Percentiles rank a stretch among this genome's conserved stretches.
Evolutionary conservation across 1,284 basidiomycete genomes (phyloP).

Genomic region (Trametes sp.): DNA sequence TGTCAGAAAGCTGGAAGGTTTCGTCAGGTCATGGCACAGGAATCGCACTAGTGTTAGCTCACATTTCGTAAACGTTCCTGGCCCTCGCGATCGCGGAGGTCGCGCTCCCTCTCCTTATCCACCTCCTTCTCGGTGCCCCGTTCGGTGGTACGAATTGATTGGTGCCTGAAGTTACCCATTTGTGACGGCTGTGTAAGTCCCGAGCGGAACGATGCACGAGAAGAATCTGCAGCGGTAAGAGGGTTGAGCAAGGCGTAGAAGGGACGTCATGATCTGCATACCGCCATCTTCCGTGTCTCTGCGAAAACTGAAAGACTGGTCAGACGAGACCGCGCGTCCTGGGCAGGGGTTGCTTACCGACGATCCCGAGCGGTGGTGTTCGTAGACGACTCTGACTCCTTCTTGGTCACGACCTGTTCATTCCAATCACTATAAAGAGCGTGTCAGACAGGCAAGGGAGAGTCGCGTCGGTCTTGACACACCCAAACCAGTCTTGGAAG

Average conservation of each 20-base stretch:
- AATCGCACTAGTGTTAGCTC: constrained; percentile 39
- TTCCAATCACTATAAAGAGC: constrained; percentile 53
- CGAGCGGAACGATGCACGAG: constrained; percentile 74
- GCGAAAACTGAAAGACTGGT: constrained; percentile 59
- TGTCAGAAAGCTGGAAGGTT: constrained; percentile 73
- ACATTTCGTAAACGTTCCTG: constrained; percentile 79
- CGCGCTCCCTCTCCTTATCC: constrained; percentile 72
- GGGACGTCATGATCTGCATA: constrained; percentile 39
- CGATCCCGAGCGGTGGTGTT: constrained; percentile 64
- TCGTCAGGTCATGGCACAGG: background rate
- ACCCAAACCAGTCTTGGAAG: constrained; percentile 91
- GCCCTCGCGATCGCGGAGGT: constrained; percentile 74
- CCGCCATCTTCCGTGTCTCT: constrained; percentile 78
- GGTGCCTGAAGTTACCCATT: constrained; percentile 90
- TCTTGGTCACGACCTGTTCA: constrained; percentile 67
- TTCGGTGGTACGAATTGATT: constrained; percentile 74
- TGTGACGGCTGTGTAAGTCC: constrained; percentile 81
- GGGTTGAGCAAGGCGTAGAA: constrained; percentile 11
- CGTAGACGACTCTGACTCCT: constrained; percentile 65
- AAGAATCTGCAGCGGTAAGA: constrained; percentile 58
- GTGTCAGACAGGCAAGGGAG: constrained; percentile 26
- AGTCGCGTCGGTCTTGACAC: constrained; percentile 38
- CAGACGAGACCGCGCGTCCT: constrained; percentile 3
- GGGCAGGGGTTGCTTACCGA: constrained; percentile 51
- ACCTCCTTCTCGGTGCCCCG: constrained; percentile 65